A percentile compares a stretch with the other conserved stretches of the same genome.
phyloP scores from a whole-genome alignment of 805 yeast genomes.

The Sungouiozyma ichnusensis region DNA sequence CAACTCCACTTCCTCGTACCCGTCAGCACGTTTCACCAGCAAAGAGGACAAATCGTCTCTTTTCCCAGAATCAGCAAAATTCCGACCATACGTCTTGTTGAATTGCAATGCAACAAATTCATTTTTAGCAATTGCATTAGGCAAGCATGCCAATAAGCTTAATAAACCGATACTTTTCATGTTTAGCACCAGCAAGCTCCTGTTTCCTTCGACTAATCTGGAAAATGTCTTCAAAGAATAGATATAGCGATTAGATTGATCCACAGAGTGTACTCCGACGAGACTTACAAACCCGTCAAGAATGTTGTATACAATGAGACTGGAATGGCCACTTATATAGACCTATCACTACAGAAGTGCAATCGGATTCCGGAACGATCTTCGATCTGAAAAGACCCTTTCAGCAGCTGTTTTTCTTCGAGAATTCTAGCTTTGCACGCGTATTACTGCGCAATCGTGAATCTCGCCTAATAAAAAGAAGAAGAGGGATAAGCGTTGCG shows the following conservation, averaged over 20 bases:
- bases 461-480: too few species aligned
- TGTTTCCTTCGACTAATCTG: too few species aligned
- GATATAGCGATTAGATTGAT: too few species aligned
- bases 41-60: slow-evolving; percentile 4
- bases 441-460: neutral
- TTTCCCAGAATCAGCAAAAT: slow-evolving; percentile 3
- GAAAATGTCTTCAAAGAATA: too few species aligned
- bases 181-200: too few species aligned
- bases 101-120: slow-evolving; percentile 9
- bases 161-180: neutral
- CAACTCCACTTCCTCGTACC: slow-evolving; percentile 13
- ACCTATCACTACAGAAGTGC: too few species aligned
- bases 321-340: too few species aligned
- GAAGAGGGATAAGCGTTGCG: too few species aligned
- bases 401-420: neutral
- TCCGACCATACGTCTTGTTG: slow-evolving; percentile 15
- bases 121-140: neutral
- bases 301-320: too few species aligned
- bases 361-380: neutral
- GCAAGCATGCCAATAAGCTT: neutral
- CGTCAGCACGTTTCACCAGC: slow-evolving; percentile 7
- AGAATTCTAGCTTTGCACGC: neutral
- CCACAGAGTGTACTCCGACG: too few species aligned
- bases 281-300: too few species aligned
- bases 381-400: too few species aligned